These are phyloP conservation scores for Glonium stellatum DNA, from an alignment of 495 filamentous ascomycete genomes.

Conservation along the genomic window DNA sequence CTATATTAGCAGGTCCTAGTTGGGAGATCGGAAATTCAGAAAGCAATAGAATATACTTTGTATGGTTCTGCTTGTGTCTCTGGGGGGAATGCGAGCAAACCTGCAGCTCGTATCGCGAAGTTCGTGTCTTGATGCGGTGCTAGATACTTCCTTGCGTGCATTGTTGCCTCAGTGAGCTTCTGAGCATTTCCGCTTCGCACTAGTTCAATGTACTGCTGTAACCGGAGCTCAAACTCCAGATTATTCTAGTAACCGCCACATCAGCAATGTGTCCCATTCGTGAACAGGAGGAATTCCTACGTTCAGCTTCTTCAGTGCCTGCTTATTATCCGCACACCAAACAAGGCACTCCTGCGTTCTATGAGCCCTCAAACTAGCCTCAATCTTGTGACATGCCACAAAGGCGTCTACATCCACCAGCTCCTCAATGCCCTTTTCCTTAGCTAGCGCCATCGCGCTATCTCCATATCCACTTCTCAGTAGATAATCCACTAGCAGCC, in stretches of 20 bases:
- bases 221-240: slow-evolving; percentile 86
- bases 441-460: slow-evolving; percentile 67
- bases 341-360: slow-evolving; percentile 64
- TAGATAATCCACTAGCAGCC: slow-evolving; percentile 84
- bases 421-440: slow-evolving; percentile 63
- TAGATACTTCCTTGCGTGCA: slow-evolving; percentile 75
- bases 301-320: slow-evolving; percentile 73
- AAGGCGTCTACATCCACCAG: slow-evolving; percentile 89
- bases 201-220: slow-evolving; percentile 93
- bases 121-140: slow-evolving; percentile 59
- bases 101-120: slow-evolving; percentile 59
- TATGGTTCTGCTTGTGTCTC: slow-evolving; percentile 55
- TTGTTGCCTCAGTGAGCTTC: slow-evolving; percentile 67
- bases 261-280: neutral
- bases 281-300: slow-evolving; percentile 42
- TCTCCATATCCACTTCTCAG: slow-evolving; percentile 73
- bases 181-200: slow-evolving; percentile 54
- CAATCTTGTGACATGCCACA: slow-evolving; percentile 69
- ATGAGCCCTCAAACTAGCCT: slow-evolving; percentile 58
- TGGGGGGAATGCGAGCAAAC: slow-evolving; percentile 66
- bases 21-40: slow-evolving; percentile 4
- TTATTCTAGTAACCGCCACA: slow-evolving; percentile 51
- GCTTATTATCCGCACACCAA: slow-evolving; percentile 91
- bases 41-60: slow-evolving; percentile 40
- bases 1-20: slow-evolving; percentile 13